A percentile compares a stretch with the other conserved stretches of the same genome.
Conservation (phyloP, 2,329 filamentous ascomycete genomes). For the Penicillium sumatraense region DNA sequence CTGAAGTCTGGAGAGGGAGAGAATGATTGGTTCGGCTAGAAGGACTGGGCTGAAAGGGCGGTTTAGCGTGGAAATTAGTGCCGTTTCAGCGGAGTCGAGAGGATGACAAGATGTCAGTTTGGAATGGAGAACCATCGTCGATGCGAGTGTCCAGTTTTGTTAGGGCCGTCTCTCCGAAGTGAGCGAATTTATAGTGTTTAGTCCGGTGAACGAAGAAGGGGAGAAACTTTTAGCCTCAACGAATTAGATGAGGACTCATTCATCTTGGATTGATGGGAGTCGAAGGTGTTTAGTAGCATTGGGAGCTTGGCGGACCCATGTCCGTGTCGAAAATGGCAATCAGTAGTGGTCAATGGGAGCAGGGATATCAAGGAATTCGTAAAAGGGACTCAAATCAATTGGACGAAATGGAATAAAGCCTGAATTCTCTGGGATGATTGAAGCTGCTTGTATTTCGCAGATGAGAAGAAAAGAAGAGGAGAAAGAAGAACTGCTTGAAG, state of each 20-base stretch:
- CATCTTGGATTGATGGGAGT: too few relatives aligned
- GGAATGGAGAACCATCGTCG: background rate
- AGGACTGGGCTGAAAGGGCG: conserved; percentile 1
- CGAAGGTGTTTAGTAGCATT: too few relatives aligned
- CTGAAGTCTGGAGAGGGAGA: background rate
- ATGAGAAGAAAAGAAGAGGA: background rate
- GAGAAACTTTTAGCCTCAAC: background rate
- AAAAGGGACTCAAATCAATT: too few relatives aligned
- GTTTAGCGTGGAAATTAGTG: conserved; percentile 5
- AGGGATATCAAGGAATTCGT: too few relatives aligned
- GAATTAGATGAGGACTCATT: too few relatives aligned
- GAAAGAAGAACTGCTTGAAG: background rate
- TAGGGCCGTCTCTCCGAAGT: background rate
- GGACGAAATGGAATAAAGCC: too few relatives aligned
- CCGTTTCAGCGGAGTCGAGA: conserved; percentile 2
- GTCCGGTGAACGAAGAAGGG: background rate
- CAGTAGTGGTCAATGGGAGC: background rate
- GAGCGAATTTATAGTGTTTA: background rate
- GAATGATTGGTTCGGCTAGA: conserved; percentile 23
- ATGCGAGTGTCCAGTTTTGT: background rate
- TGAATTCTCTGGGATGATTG: too few relatives aligned
- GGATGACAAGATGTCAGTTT: background rate
- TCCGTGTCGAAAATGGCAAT: conserved; percentile 9
- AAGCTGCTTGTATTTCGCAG: too few relatives aligned
- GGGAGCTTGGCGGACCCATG: conserved; percentile 8